These are phyloP conservation scores for Globisporangium carolinianum DNA, from an alignment of 352 stramenopile species.

Conservation along the genomic window DNA sequence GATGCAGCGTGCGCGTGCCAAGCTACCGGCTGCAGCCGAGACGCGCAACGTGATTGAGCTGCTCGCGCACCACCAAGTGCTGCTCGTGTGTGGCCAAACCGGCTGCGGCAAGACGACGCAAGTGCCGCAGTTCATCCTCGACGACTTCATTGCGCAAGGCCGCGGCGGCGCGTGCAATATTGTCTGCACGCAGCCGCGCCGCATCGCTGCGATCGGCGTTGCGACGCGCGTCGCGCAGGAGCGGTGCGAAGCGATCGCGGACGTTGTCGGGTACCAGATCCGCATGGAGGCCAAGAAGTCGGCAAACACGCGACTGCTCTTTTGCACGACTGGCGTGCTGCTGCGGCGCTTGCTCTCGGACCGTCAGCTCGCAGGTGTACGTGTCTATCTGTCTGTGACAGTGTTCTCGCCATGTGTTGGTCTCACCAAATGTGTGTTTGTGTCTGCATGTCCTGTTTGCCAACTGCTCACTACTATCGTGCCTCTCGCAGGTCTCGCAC, in stretches of 20 bases:
- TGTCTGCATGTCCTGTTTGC: background rate
- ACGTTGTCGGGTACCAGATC: constrained; percentile 94
- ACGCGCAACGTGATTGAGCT: constrained; percentile 49
- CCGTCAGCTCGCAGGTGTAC: constrained; percentile 72
- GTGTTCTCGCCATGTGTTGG: background rate
- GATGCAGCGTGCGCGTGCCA: constrained; percentile 44
- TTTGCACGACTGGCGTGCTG: constrained; percentile 95
- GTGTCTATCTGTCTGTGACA: background rate
- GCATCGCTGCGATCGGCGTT: constrained; percentile 95
- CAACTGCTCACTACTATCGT: background rate
- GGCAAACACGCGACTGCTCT: constrained; percentile 88
- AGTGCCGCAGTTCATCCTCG: constrained; percentile 96
- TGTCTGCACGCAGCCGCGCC: constrained; percentile 94
- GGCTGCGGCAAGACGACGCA: constrained; percentile 95
- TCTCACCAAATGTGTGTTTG: background rate
- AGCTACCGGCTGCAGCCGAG: constrained; percentile 56
- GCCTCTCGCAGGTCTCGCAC: constrained; percentile 77
- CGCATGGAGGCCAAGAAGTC: constrained; percentile 90
- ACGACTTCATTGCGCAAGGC: constrained; percentile 85
- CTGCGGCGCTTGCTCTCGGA: constrained; percentile 91
- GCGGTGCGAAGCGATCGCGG: constrained; percentile 81
- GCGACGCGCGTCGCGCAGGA: constrained; percentile 94
- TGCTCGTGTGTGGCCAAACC: constrained; percentile 94
- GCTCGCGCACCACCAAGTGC: constrained; percentile 74
- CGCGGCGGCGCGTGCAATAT: constrained; percentile 90